phyloP scores from a whole-genome alignment of 768 basidiomycete genomes.

The Tulasnella sp. region DNA sequence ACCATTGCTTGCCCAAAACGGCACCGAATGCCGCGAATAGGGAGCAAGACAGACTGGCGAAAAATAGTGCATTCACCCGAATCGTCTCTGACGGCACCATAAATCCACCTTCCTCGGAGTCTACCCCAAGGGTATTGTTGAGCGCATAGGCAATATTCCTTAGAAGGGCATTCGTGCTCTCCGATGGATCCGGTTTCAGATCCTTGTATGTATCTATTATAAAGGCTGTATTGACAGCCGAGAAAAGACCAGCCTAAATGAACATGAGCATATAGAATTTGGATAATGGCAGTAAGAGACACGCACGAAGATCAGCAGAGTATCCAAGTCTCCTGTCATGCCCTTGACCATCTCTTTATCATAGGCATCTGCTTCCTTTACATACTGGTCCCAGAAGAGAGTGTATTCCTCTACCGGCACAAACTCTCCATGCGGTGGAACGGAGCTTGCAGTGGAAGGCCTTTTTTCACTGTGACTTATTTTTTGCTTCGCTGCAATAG shows the following conservation, averaged over 20 bases:
- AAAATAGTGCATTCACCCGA: background rate
- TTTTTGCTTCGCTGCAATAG: no score
- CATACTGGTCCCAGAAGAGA: no score
- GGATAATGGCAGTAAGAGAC: background rate
- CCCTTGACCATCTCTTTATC: background rate
- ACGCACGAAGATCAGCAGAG: background rate
- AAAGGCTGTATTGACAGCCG: constrained; percentile 1
- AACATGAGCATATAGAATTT: background rate
- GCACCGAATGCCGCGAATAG: background rate
- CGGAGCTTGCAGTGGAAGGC: no score
- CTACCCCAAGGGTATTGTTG: no score
- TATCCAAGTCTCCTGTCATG: background rate
- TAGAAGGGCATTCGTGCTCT: background rate
- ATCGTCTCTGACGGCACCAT: background rate
- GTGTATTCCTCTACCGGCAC: no score
- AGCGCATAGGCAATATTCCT: no score
- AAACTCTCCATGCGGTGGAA: no score
- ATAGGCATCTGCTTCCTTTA: no score
- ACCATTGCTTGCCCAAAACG: constrained; percentile 1
- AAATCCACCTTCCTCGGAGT: no score
- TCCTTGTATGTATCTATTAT: background rate
- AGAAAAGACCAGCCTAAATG: constrained; percentile 1
- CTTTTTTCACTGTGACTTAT: no score
- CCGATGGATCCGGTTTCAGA: background rate
- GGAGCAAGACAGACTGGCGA: background rate